Conservation (phyloP, 176 grass and related monocot species). For the Neostapfia colusana region DNA sequence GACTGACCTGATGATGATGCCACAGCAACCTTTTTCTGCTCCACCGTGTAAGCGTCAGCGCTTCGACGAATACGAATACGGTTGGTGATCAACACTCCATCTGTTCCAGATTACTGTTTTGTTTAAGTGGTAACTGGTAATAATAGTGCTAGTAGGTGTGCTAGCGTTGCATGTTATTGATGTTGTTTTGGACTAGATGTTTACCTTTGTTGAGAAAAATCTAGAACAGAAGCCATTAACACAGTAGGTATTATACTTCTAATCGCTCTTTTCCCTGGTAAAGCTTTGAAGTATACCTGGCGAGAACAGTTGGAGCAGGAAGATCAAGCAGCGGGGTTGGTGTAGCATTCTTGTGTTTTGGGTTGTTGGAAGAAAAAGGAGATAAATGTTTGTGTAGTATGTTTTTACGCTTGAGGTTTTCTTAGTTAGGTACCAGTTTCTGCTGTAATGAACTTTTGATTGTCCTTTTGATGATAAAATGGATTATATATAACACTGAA, state of each 20-base stretch:
- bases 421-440: neutral
- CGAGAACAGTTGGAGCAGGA: neutral
- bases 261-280: constrained; percentile 2
- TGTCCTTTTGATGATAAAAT: neutral
- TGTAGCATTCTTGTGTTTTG: neutral
- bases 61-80: constrained; percentile 49
- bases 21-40: neutral
- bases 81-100: constrained; percentile 35
- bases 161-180: neutral
- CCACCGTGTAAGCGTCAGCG: neutral
- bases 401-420: neutral
- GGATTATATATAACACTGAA: neutral
- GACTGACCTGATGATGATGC: neutral
- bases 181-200: neutral
- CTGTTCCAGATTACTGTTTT: constrained; percentile 17
- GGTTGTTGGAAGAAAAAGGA: neutral
- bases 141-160: neutral
- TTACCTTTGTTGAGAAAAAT: neutral
- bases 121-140: neutral
- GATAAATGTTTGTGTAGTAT: neutral
- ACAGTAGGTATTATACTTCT: neutral
- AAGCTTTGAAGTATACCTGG: neutral
- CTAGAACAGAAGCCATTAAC: neutral
- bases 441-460: neutral
- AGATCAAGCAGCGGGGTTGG: neutral